A percentile compares a stretch with the other conserved stretches of the same genome.
Conservation (phyloP, 169 alveolate genomes). For the Theileria parva region DNA sequence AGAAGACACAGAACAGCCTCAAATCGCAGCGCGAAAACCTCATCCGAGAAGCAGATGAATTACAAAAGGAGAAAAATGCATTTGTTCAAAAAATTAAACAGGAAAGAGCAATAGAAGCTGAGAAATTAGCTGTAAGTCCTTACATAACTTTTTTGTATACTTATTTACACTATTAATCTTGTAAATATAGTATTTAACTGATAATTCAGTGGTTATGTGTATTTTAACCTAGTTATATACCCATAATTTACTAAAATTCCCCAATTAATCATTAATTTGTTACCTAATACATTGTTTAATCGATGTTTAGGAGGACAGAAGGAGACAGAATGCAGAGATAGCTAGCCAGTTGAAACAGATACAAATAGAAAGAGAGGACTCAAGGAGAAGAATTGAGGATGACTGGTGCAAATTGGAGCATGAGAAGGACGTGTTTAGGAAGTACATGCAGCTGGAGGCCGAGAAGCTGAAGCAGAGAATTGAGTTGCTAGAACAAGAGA, state of each 20-base stretch:
- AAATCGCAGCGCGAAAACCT: constrained; percentile 65
- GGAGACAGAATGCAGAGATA: constrained; percentile 77
- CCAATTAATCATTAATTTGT: not conserved
- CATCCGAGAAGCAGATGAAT: constrained; percentile 63
- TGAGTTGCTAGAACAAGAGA: constrained; percentile 77
- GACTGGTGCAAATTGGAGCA: constrained; percentile 76
- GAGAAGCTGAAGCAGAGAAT: constrained; percentile 70
- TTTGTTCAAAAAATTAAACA: constrained; percentile 53
- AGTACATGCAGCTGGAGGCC: constrained; percentile 73
- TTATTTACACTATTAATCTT: constrained; percentile 32
- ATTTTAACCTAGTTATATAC: too few species aligned
- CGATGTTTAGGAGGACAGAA: constrained; percentile 71
- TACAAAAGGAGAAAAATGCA: constrained; percentile 69
- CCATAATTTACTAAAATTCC: not conserved
- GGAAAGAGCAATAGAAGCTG: constrained; percentile 56
- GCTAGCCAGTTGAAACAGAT: constrained; percentile 79
- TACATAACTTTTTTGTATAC: constrained; percentile 16
- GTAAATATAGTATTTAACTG: constrained; percentile 13
- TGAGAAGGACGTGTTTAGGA: constrained; percentile 77
- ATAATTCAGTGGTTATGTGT: constrained; percentile 15
- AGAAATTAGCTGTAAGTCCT: constrained; percentile 44
- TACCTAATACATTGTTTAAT: not conserved
- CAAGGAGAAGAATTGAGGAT: constrained; percentile 79
- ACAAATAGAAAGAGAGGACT: constrained; percentile 83
- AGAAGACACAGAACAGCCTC: constrained; percentile 77